Evolutionary conservation across 1,284 basidiomycete species (phyloP), one percentile per base, ranked within the genome.

Genomic region (Ganoderma lucidum): DNA sequence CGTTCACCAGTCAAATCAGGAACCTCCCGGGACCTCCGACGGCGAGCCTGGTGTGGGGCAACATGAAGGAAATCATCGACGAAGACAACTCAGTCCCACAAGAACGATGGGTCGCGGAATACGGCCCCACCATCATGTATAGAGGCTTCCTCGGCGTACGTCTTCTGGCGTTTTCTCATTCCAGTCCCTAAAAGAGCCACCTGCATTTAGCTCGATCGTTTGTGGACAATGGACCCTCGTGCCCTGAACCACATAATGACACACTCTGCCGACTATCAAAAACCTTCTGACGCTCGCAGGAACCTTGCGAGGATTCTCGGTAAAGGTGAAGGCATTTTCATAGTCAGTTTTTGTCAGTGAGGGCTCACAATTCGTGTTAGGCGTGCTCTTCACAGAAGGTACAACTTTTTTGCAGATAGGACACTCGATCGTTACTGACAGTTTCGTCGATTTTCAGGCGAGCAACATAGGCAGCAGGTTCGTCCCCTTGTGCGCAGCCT

Each of bases 81-180:
- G 80, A 78, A 17, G 78, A 76, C 14, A 84, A 87, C 69, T 66
- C 83, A 2, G 80, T 80, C 0, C 71, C 85, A 30, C 83, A 86
- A 37, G 85, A 89, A 64, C 74, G 84, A 75, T 93, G 91, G 91
- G 76, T 83, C 0, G 74, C 81, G 53, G 72, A 87, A 69, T 90
- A 90, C 70, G 91, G 91, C 0, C 17, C 39, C 12, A 87, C 85
- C 0, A 73, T 91, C 62, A 83, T 77, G 67, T 88, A 84, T 67
- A 82, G 82, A 64, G 80, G 80, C 1, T 73, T 87, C 1, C 79
- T 90, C 41, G 80, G 81, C 41, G 90, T 90, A 69, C 64, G 85
- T 73, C 14, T 56, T 23, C 19, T 17, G 9, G 6, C 9, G 10
- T 35, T 17, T 19, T 12, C 42, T 17, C 42, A 23, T 56, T 6